Conservation (phyloP, 2,329 filamentous ascomycete genomes). For the Aureobasidium sp. region DNA sequence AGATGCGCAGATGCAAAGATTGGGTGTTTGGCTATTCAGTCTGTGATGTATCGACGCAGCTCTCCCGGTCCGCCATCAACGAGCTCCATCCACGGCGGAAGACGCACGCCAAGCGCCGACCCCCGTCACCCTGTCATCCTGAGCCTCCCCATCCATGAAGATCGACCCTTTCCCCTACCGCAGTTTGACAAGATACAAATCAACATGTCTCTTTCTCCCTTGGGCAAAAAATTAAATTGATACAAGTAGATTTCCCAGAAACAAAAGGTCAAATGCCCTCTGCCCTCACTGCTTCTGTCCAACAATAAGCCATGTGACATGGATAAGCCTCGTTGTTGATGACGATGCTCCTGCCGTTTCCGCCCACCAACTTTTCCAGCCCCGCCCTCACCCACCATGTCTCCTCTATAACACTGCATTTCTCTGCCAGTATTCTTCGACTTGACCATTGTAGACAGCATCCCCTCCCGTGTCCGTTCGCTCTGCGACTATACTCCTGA, state of each 20-base stretch:
- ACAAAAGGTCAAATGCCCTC: neutral
- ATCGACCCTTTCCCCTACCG: neutral
- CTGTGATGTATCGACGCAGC: slow-evolving; percentile 7
- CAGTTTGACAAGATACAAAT: neutral
- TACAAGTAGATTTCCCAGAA: too few species aligned
- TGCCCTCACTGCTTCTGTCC: neutral
- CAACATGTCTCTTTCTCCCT: neutral
- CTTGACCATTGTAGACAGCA: neutral
- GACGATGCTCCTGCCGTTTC: neutral
- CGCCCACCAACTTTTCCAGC: slow-evolving; percentile 9
- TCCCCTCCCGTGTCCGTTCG: neutral
- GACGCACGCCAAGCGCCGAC: slow-evolving; percentile 7
- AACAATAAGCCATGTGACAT: slow-evolving; percentile 10
- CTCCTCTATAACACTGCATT: neutral
- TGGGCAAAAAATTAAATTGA: too few species aligned
- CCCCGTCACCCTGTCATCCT: neutral
- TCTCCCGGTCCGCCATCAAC: neutral
- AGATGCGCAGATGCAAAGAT: slow-evolving; percentile 5
- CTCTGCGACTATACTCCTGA: neutral
- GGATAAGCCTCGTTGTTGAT: neutral
- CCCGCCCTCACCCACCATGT: slow-evolving; percentile 1
- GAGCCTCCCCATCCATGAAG: neutral
- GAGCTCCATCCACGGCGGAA: slow-evolving; percentile 1
- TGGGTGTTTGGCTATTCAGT: neutral
- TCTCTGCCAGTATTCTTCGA: neutral